Evolutionary conservation across 1,284 basidiomycete genomes (phyloP).

Genomic region (Ganoderma meredithae): DNA sequence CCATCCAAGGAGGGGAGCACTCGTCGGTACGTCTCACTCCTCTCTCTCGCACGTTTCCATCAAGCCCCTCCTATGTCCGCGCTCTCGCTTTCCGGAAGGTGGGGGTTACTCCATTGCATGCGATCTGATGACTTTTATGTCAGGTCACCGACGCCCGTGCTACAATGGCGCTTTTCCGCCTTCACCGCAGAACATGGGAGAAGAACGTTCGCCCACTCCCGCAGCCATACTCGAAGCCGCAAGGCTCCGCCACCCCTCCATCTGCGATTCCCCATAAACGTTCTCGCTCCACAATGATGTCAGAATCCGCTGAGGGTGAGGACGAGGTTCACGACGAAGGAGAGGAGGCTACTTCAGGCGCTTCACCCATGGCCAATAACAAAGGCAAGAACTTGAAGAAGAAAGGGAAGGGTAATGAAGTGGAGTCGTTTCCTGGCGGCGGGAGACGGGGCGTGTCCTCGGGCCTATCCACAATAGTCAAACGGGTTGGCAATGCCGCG

Average conservation of each 20-base stretch:
- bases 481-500: constrained; percentile 30
- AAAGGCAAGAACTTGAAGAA: constrained; percentile 10
- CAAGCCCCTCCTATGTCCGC: not conserved
- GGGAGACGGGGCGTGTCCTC: constrained; percentile 75
- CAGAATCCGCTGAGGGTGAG: not conserved
- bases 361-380: constrained; percentile 3
- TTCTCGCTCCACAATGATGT: constrained; percentile 33
- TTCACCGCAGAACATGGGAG: constrained; percentile 92
- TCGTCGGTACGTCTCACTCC: constrained; percentile 67
- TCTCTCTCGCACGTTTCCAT: not conserved
- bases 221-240: constrained; percentile 28
- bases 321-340: constrained; percentile 21
- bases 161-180: constrained; percentile 93
- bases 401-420: constrained; percentile 22
- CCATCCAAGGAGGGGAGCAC: constrained; percentile 91
- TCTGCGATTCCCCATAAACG: constrained; percentile 31
- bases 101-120: not conserved
- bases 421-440: constrained; percentile 53
- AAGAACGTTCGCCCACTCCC: constrained; percentile 39
- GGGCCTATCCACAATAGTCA: constrained; percentile 71
- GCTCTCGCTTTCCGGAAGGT: not conserved
- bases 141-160: constrained; percentile 94
- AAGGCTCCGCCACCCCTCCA: constrained; percentile 29
- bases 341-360: constrained; percentile 32
- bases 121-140: not conserved